Percentiles rank a stretch among this genome's conserved stretches.
phyloP scores from a whole-genome alignment of 805 yeast genomes.

The Cyberlindnera mycetangii region DNA sequence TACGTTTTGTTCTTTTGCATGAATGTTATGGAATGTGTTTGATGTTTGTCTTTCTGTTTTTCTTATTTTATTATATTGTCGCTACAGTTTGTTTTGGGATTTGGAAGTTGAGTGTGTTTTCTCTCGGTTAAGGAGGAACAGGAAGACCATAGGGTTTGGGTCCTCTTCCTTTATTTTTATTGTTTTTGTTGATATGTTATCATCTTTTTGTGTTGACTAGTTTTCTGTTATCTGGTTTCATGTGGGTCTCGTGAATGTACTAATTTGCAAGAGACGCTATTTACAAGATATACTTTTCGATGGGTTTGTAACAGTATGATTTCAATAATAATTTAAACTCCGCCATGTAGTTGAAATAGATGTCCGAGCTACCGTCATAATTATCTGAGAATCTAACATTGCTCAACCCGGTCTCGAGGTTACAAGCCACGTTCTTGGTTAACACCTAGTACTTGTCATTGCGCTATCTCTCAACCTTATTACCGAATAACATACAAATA shows the following conservation, averaged over 20 bases:
- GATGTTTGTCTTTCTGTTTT: conserved; percentile 1
- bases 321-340: background rate
- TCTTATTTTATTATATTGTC: background rate
- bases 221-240: background rate
- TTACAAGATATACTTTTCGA: background rate
- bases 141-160: background rate
- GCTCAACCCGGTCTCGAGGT: no score
- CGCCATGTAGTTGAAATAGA: background rate
- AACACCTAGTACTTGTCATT: no score
- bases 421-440: no score
- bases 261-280: background rate
- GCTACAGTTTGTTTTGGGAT: background rate
- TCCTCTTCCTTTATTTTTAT: background rate
- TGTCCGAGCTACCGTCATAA: no score
- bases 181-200: no score
- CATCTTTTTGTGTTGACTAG: background rate
- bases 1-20: background rate
- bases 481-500: no score
- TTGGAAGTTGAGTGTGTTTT: background rate
- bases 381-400: no score
- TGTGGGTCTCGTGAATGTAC: background rate
- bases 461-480: no score
- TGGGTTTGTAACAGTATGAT: conserved; percentile 1
- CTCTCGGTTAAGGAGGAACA: background rate
- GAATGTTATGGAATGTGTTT: conserved; percentile 1